Evolutionary conservation across 2,329 filamentous ascomycete genomes (phyloP).

Genomic region (Claviceps fusiformis): DNA sequence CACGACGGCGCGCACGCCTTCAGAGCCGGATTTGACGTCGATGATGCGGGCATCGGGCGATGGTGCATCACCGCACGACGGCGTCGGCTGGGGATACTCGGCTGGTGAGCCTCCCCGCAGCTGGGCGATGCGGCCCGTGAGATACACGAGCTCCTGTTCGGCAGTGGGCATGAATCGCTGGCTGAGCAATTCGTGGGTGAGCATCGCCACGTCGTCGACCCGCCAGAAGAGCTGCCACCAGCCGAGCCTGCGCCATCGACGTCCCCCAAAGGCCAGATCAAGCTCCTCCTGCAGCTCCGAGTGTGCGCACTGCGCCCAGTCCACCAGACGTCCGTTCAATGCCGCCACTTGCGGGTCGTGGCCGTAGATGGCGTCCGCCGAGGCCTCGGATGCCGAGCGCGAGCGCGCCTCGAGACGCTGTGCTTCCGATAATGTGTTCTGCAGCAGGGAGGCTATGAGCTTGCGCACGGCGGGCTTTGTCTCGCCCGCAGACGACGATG

Average conservation of each 20-base stretch:
- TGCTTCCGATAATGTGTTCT: constrained; percentile 37
- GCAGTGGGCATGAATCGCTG: constrained; percentile 64
- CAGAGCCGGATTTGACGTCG: too few species aligned
- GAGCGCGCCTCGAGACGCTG: constrained; percentile 29
- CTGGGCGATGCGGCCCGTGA: constrained; percentile 61
- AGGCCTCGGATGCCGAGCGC: constrained; percentile 19
- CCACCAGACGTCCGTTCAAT: constrained; percentile 46
- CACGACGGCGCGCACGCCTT: constrained; percentile 11
- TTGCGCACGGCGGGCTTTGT: constrained; percentile 54
- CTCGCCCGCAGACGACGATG: constrained; percentile 24
- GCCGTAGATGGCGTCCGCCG: constrained; percentile 13
- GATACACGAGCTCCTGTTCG: constrained; percentile 70
- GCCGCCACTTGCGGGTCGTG: constrained; percentile 20
- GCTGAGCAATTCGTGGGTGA: constrained; percentile 65
- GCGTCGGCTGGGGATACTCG: constrained; percentile 23
- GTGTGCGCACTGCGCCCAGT: constrained; percentile 71
- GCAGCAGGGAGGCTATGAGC: constrained; percentile 54
- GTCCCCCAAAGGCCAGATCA: constrained; percentile 62
- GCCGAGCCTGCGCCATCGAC: constrained; percentile 62
- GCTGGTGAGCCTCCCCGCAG: constrained; percentile 16
- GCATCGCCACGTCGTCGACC: constrained; percentile 79
- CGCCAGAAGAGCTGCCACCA: constrained; percentile 98
- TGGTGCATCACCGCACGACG: constrained; percentile 5
- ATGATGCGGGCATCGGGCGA: constrained; percentile 4
- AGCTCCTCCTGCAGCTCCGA: constrained; percentile 70